phyloP scores from a whole-genome alignment of 1,284 basidiomycete species.

The Peniophora sp. region DNA sequence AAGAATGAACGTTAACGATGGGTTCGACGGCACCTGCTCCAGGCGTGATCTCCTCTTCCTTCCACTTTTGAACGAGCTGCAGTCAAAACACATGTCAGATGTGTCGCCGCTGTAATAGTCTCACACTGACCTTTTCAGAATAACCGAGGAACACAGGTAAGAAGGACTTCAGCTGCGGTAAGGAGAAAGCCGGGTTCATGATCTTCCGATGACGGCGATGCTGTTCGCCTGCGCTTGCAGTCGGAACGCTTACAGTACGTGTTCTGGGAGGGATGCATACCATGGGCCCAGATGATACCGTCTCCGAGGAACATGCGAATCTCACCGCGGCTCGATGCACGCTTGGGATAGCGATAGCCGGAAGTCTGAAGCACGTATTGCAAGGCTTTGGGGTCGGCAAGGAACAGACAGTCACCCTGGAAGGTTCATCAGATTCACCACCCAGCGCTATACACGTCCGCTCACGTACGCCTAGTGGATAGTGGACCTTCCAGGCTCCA shows the following conservation, averaged over 20 bases:
- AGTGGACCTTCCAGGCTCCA: neutral
- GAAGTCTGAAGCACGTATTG: constrained; percentile 12
- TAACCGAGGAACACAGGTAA: constrained; percentile 7
- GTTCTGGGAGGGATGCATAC: neutral
- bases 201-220: constrained; percentile 13
- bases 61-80: constrained; percentile 16
- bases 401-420: constrained; percentile 10
- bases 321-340: neutral
- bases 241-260: neutral
- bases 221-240: constrained; percentile 6
- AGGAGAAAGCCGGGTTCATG: constrained; percentile 13
- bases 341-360: constrained; percentile 9
- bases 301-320: neutral
- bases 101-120: neutral
- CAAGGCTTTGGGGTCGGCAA: constrained; percentile 14
- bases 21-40: neutral
- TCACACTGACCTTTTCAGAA: constrained; percentile 9
- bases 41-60: constrained; percentile 8
- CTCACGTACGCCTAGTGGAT: constrained; percentile 1
- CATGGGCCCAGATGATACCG: constrained; percentile 2
- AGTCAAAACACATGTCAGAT: neutral
- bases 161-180: constrained; percentile 9
- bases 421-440: neutral
- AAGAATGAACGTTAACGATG: constrained; percentile 27
- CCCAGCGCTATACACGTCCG: too few relatives aligned